Percentiles rank a stretch among this genome's conserved stretches.
These are phyloP conservation scores for Solidago caesia DNA, from an alignment of 129 eudicot genomes.

Conservation along the genomic window DNA sequence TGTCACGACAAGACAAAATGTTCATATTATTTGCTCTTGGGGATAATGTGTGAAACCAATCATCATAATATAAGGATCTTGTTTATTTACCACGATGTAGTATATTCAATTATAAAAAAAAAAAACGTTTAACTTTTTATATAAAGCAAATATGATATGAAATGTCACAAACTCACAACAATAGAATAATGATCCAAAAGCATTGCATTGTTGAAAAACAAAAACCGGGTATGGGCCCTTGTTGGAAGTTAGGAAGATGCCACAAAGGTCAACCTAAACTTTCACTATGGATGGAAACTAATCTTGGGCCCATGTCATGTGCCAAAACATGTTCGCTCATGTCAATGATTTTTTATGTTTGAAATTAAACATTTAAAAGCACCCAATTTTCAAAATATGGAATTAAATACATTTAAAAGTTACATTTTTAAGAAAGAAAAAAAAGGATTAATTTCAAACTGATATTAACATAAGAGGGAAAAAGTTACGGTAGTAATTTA, in stretches of 20 bases:
- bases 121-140: too few species aligned
- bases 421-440: background rate
- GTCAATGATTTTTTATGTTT: constrained; percentile 23
- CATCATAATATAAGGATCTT: too few species aligned
- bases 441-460: background rate
- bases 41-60: too few species aligned
- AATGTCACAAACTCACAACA: too few species aligned
- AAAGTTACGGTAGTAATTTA: background rate
- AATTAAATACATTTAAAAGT: too few species aligned
- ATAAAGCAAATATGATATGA: too few species aligned
- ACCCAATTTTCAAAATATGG: constrained; percentile 16
- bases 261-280: constrained; percentile 40
- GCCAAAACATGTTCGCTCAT: constrained; percentile 29
- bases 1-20: too few species aligned
- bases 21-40: too few species aligned
- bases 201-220: constrained; percentile 10
- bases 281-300: constrained; percentile 28
- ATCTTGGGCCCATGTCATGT: constrained; percentile 36
- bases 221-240: constrained; percentile 28
- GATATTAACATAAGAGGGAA: background rate
- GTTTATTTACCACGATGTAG: too few species aligned
- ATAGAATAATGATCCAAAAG: too few species aligned
- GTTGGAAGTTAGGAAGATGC: constrained; percentile 34
- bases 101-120: too few species aligned
- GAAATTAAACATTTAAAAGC: constrained; percentile 12